Evolutionary conservation across 2,329 filamentous ascomycete species (phyloP), one percentile per base, ranked within the genome.

Genomic region (Aspergillus melleus): DNA sequence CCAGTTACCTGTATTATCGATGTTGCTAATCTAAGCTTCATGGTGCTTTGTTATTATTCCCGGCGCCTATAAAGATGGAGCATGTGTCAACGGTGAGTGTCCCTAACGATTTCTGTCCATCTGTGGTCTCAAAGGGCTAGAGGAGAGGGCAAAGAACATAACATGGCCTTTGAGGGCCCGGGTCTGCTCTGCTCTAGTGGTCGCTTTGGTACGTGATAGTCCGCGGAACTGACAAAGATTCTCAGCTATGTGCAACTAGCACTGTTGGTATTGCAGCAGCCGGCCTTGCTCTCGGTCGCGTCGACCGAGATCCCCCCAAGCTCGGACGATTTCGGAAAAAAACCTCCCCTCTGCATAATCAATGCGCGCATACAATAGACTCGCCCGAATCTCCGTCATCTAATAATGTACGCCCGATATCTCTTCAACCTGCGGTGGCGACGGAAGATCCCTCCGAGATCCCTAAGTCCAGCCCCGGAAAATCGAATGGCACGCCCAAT

Each of bases 181-280:
- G 20, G 2, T 24, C 57, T 59, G 14, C 46, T 20, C 53, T 53
- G 6, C 16, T 32, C 19, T 46, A 20, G n/a, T 16, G 14, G 12
- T 19, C 6, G 20, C 30, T 26, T 36, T 42, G 30, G 22, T 3
- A 6, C n/a, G 29, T 39, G 16, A 42, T 19, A 42, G 6, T 11
- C 20, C 20, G 26, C n/a, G 39, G 32, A 9, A 53, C 63, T 67
- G 52, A 69, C 54, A 30, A 19, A 19, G 19, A 46, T 30, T 42
- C 30, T 53, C 67, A 87, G 85, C 81, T 88, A 68, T 86, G 84
- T 84, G 86, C 86, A 70, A 78, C 85, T 73, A 84, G 84, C 79
- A 86, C 84, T 68, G 79, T 87, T 76, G 84, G 84, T 72, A 80
- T 86, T 65, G 86, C 85, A 65, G 81, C 83, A 58, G 79, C 85